Conservation (phyloP, 2,329 filamentous ascomycete species). For the Colletotrichum lentis region DNA sequence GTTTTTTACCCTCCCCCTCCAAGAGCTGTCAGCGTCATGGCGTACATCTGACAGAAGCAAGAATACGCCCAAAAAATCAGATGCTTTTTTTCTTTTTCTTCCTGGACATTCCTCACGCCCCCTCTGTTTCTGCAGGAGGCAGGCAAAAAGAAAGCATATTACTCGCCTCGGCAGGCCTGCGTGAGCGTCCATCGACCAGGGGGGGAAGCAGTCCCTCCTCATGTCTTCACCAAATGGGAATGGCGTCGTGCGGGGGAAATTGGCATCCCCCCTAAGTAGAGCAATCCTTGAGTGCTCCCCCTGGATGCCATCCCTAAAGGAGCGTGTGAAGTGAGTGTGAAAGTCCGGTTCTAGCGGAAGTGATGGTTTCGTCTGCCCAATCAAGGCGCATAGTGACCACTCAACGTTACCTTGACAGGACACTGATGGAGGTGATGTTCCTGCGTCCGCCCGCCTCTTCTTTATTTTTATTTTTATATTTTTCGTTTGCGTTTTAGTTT, state of each 20-base stretch:
- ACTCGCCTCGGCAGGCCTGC: conserved; percentile 8
- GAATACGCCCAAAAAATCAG: not conserved
- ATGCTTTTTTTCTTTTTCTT: conserved; percentile 22
- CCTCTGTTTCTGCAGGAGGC: conserved; percentile 15
- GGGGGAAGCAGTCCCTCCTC: conserved; percentile 1
- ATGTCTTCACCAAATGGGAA: conserved; percentile 5
- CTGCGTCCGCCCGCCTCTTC: conserved; percentile 28
- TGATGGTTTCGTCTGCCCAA: conserved; percentile 4
- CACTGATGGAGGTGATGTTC: conserved; percentile 23
- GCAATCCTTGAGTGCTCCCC: no score
- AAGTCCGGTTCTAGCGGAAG: no score
- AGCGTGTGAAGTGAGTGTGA: not conserved
- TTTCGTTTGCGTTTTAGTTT: no score
- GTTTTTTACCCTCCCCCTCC: no score
- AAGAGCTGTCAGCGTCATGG: not conserved
- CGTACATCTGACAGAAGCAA: not conserved
- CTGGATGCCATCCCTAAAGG: no score
- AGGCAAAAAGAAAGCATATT: not conserved
- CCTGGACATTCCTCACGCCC: not conserved
- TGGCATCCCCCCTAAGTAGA: conserved; percentile 7
- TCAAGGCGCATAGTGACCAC: conserved; percentile 25
- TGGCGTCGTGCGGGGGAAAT: conserved; percentile 35
- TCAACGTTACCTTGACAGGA: conserved; percentile 13
- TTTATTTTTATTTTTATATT: no score
- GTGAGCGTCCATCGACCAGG: conserved; percentile 14